Evolutionary conservation across 257 asterid species (phyloP).

Genomic region (Asclepias syriaca): DNA sequence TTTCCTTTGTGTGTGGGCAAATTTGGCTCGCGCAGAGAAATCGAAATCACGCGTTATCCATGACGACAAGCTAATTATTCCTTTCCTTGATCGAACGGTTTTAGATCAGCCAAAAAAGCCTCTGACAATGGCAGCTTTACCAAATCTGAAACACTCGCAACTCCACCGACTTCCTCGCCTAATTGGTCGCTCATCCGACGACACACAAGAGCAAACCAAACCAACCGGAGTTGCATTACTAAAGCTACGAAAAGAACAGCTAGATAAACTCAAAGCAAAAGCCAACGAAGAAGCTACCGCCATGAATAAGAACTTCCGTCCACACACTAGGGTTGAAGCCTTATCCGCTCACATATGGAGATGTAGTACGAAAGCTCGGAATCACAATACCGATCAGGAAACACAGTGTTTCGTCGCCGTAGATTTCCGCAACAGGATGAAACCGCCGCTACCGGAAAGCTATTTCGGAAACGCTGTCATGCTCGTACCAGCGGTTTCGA

Average conservation of each 20-base stretch:
- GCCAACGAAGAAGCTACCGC: conserved; percentile 11
- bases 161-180: conserved; percentile 14
- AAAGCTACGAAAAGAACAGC: conserved; percentile 15
- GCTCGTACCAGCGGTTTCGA: conserved; percentile 4
- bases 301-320: not conserved
- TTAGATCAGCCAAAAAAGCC: not conserved
- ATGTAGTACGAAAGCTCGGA: conserved; percentile 21
- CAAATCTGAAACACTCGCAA: not conserved
- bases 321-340: conserved; percentile 16
- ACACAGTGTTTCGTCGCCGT: conserved; percentile 8
- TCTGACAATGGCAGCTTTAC: not conserved
- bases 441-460: conserved; percentile 20
- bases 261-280: conserved; percentile 11
- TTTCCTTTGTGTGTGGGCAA: conserved; percentile 21
- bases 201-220: conserved; percentile 19
- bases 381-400: conserved; percentile 14
- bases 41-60: too few species aligned
- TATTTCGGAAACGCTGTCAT: conserved; percentile 27
- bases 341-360: conserved; percentile 30
- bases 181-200: conserved; percentile 9
- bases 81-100: conserved; percentile 15
- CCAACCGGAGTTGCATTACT: conserved; percentile 6
- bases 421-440: conserved; percentile 15
- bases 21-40: not conserved
- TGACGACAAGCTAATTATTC: not conserved